phyloP scores from a whole-genome alignment of 768 basidiomycete species.

The Mycena epipterygia region DNA sequence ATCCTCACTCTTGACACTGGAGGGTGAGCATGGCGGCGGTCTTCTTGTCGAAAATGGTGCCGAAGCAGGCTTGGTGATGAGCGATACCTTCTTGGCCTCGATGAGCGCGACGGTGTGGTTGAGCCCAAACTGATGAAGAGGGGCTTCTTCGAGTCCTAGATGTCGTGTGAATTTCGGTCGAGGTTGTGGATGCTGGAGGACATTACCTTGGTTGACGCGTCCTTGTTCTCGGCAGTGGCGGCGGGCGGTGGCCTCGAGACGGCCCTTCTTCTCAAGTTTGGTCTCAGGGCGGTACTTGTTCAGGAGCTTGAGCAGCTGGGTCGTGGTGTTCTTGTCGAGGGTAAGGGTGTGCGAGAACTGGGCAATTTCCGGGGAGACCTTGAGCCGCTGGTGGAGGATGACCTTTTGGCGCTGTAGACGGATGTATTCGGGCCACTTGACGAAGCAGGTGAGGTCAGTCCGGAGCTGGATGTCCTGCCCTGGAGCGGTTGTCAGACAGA shows the following conservation, averaged over 20 bases:
- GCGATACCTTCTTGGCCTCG: constrained; percentile 96
- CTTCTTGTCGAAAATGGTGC: constrained; percentile 99
- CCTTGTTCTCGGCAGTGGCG: constrained; percentile 85
- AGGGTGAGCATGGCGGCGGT: constrained; percentile 92
- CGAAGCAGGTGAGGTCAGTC: constrained; percentile 94
- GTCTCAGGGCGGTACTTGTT: constrained; percentile 98
- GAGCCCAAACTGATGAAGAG: constrained; percentile 93
- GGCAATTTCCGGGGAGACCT: constrained; percentile 99
- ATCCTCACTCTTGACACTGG: constrained; percentile 93
- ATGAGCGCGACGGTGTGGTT: constrained; percentile 97
- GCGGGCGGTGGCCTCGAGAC: constrained; percentile 84
- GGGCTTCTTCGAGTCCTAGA: constrained; percentile 92
- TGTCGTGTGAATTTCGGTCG: background rate
- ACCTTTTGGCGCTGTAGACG: constrained; percentile 99
- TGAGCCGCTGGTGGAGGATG: constrained; percentile 96
- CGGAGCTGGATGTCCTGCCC: constrained; percentile 94
- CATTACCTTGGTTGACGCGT: constrained; percentile 63
- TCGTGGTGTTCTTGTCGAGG: constrained; percentile 99
- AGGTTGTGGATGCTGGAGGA: constrained; percentile 44
- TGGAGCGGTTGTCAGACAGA: constrained; percentile 43
- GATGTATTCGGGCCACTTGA: constrained; percentile 99
- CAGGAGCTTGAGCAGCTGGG: constrained; percentile 96
- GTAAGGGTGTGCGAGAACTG: constrained; percentile 97
- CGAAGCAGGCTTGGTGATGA: constrained; percentile 96
- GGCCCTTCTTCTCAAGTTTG: constrained; percentile 97